Base-by-base conservation (phyloP, 306 rosid genomes). In the Neltuma alba region DNA sequence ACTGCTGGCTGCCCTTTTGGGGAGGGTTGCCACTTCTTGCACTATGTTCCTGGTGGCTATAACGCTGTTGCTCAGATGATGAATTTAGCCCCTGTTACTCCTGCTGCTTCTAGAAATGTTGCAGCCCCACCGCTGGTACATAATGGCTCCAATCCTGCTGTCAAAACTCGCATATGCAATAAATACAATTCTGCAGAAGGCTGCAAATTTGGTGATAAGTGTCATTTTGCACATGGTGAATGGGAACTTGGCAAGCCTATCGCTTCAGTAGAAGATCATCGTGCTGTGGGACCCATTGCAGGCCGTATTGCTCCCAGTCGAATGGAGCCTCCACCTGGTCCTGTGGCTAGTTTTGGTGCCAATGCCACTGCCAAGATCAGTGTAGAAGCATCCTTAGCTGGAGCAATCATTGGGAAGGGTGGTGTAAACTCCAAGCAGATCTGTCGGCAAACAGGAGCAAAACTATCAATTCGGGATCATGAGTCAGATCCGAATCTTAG, bases 381-480 rank as follows among this genome's bases (percentile, higher is more conserved):
- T 60, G 91, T 95, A 66, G 99, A 95, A 76, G 97, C 96, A 18
- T 87, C 99, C 41, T 87, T 91, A 52, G 98, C 99, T 13, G 99
- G 99, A 79, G 97, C 99, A 20, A 93, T 95, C 77, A 95, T 95
- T 45, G 99, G 99, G 33, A 95, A 93, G 88, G 98, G 98, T 55
- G 99, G 98, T 52, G 95, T 95, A 42, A 91, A 95, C 80, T 93
- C 99, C 6, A 95, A 95, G 79, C 99, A 91, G 86, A 95, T 95
- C 47, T 90, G 99, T 82, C 99, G 94, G 50, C 99, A 89, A 86
- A 95, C 99, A 25, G 99, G 98, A 45, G 99, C 97, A 47, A 95
- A 93, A 77, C 99, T 95, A 28, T 82, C 98, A 7, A 93, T 95
- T 54, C 88, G 99, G 76, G 99, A 95, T 1, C 97, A 91, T 9